A percentile compares a stretch with the other conserved stretches of the same genome.
Evolutionary conservation across 495 filamentous ascomycete genomes (phyloP).

Genomic region (Jackrogersella minutella): DNA sequence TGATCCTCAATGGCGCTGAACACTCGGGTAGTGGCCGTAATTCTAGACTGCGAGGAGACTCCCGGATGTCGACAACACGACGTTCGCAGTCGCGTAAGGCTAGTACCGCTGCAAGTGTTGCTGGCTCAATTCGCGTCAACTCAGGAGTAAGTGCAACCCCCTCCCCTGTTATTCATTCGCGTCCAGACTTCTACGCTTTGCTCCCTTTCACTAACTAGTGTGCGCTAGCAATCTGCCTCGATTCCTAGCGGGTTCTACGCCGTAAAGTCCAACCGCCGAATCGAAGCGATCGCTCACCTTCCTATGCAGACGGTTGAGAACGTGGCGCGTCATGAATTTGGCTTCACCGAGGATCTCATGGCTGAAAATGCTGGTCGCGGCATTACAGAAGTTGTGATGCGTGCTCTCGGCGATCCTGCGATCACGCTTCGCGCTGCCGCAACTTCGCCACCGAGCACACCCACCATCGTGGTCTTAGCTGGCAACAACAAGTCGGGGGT

Average conservation of each 20-base stretch:
- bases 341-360: constrained; percentile 86
- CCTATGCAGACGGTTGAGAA: constrained; percentile 93
- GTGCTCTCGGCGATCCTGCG: constrained; percentile 63
- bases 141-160: constrained; percentile 51
- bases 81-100: constrained; percentile 70
- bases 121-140: constrained; percentile 53
- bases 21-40: constrained; percentile 60
- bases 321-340: constrained; percentile 81
- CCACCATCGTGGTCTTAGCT: constrained; percentile 80
- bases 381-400: constrained; percentile 82
- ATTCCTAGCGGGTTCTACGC: constrained; percentile 51
- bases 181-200: neutral
- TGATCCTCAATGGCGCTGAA: constrained; percentile 56
- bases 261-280: constrained; percentile 71
- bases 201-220: neutral
- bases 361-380: constrained; percentile 89
- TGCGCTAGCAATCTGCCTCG: neutral
- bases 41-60: constrained; percentile 58
- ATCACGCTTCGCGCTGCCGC: constrained; percentile 57
- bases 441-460: constrained; percentile 50
- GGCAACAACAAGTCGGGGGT: constrained; percentile 89
- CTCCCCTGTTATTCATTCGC: neutral
- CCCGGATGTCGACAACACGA: constrained; percentile 51
- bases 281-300: constrained; percentile 81
- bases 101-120: constrained; percentile 54